Base-by-base conservation (phyloP, 805 yeast genomes). In the Yarrowia sp. region DNA sequence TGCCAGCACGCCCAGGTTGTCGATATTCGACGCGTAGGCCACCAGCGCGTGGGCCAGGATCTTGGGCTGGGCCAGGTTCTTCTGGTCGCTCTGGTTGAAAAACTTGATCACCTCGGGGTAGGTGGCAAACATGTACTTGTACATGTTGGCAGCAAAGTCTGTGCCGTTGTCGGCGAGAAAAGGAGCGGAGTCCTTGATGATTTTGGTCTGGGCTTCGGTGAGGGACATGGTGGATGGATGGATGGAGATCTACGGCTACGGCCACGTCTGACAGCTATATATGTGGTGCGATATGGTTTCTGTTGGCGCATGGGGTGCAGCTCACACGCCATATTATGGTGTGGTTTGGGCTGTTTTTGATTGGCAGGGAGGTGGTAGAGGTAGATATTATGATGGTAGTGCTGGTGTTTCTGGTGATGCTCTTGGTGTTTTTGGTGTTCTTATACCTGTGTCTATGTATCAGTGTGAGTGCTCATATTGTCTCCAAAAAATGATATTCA, bases 1-100 rank as follows among this genome's bases (percentile, higher is more conserved):
- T 13, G 80, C 73, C 47, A 89, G 77, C 12, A 84, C 86, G 2
- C 83, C 78, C 66, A 88, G 75, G 68, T 87, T 84, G 70, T 87
- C 87, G 67, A 88, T 87, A 73, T 86, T 80, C 70, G 84, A 79
- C 14, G 92, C 91, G 68, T 88, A 89, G 20, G 83, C 80, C 34
- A 87, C 75, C 30, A 88, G 78, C 0, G 92, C 84, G 70, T 79
- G 82, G 1, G 92, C 92, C 52, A 88, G 79, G 38, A 89, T 86
- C 70, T 81, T 79, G 68, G 92, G 91, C 75, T 88, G 93, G 56
- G 70, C 49, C 24, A 56, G 46, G 36, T 81, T 78, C 46, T 70
- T 73, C 76, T 89, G 92, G 75, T 88, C 83, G 2, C 86, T 75
- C 70, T 78, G 80, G 75, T 88, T 89, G 81, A 89, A 88, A 73